phyloP scores from a whole-genome alignment of 83 land plant genomes.

The Diphasiastrum complanatum region DNA sequence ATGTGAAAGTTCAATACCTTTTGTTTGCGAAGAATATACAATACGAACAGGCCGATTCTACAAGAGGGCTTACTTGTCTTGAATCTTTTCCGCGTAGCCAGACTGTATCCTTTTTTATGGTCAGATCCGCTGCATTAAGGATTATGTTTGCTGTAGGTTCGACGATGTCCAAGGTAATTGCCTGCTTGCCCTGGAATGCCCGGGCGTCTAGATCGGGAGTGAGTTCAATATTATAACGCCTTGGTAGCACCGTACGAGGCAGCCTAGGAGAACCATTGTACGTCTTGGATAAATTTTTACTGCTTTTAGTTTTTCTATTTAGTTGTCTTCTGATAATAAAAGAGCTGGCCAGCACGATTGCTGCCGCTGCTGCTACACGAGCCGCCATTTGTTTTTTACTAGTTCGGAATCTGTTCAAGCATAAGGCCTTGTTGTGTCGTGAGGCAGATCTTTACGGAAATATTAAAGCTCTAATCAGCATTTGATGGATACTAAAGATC shows the following conservation, averaged over 20 bases:
- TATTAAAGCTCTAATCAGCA: too few species aligned
- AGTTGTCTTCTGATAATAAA: slow-evolving; percentile 15
- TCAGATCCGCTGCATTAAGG: slow-evolving; percentile 74
- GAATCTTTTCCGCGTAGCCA: slow-evolving; percentile 24
- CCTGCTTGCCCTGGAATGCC: slow-evolving; percentile 61
- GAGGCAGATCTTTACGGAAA: too few species aligned
- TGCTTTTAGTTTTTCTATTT: slow-evolving; percentile 20
- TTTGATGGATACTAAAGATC: too few species aligned
- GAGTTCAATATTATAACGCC: slow-evolving; percentile 61
- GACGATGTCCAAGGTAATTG: slow-evolving; percentile 51
- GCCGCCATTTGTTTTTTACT: slow-evolving; percentile 21
- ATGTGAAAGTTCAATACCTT: too few species aligned
- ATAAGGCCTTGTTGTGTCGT: too few species aligned
- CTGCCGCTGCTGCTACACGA: slow-evolving; percentile 25
- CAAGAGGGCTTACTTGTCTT: slow-evolving; percentile 16
- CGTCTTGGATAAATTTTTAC: slow-evolving; percentile 19
- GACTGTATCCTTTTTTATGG: slow-evolving; percentile 35
- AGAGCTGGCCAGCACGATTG: slow-evolving; percentile 23
- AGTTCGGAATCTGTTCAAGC: too few species aligned
- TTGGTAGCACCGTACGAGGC: slow-evolving; percentile 65
- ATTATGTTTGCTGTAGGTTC: slow-evolving; percentile 50
- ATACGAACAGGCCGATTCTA: not conserved
- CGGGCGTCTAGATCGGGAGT: slow-evolving; percentile 60
- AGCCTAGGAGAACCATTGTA: slow-evolving; percentile 64
- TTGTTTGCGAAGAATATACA: too few species aligned